Percentiles rank a stretch among this genome's conserved stretches.
phyloP scores from a whole-genome alignment of 257 asterid species.

The Solanum clarkiae region DNA sequence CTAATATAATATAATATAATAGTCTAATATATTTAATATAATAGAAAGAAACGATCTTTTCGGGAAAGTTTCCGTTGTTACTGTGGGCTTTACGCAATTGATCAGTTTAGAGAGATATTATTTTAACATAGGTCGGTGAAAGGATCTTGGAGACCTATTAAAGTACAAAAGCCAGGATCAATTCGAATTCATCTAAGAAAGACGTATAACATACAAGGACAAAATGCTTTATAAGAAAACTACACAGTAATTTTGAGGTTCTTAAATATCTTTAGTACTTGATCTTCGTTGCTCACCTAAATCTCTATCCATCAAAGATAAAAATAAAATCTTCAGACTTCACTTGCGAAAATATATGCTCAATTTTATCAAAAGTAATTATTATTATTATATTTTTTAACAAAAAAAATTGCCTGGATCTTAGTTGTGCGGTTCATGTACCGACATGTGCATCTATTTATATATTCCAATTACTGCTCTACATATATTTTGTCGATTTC shows the following conservation, averaged over 20 bases:
- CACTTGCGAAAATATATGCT: neutral
- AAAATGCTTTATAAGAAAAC: neutral
- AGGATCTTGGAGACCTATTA: too few relatives aligned
- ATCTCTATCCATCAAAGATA: neutral
- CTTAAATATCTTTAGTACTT: neutral
- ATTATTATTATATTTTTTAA: rapidly evolving
- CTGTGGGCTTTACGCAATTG: too few relatives aligned
- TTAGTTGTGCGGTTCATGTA: neutral
- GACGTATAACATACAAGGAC: neutral
- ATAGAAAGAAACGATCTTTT: too few relatives aligned
- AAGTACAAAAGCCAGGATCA: too few relatives aligned
- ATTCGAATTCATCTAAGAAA: neutral
- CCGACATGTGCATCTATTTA: neutral
- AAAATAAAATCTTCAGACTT: neutral
- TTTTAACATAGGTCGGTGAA: too few relatives aligned
- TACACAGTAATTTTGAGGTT: neutral
- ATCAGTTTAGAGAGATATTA: too few relatives aligned
- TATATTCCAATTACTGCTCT: neutral
- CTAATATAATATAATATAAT: too few relatives aligned
- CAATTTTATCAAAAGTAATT: neutral
- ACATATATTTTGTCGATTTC: neutral
- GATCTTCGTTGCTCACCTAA: neutral
- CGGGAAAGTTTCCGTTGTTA: too few relatives aligned
- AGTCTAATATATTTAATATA: too few relatives aligned
- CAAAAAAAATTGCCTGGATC: neutral